These are phyloP conservation scores for Micractinium sp. DNA, from an alignment of 139 green algal genomes.

Conservation along the genomic window DNA sequence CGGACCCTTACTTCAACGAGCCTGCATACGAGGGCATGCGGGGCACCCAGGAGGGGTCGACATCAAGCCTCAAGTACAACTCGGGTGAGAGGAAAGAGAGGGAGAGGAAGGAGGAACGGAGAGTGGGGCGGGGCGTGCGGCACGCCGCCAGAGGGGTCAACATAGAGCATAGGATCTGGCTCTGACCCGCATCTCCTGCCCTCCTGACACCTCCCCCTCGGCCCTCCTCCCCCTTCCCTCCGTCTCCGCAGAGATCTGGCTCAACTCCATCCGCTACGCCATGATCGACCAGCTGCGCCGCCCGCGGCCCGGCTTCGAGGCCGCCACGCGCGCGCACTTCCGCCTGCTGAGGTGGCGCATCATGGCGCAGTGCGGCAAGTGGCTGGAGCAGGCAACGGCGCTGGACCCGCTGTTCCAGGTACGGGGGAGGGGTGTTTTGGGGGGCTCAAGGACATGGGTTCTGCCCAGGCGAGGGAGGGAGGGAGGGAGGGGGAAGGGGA, in stretches of 20 bases:
- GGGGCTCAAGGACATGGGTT: neutral
- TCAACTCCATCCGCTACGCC: conserved; percentile 73
- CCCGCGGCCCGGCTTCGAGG: conserved; percentile 71
- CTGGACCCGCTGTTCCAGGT: conserved; percentile 27
- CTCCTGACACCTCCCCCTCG: neutral
- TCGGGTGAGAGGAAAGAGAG: neutral
- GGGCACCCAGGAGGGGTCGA: conserved; percentile 59
- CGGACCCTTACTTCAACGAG: conserved; percentile 78
- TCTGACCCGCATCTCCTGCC: no score
- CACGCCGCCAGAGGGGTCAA: no score
- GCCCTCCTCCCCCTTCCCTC: neutral
- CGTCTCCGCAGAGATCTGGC: conserved; percentile 46
- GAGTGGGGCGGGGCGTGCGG: no score
- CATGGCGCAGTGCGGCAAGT: conserved; percentile 25
- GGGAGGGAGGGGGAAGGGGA: no score
- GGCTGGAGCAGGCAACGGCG: conserved; percentile 11
- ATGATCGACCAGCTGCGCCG: conserved; percentile 73
- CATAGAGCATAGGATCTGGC: no score
- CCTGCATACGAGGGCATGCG: conserved; percentile 68
- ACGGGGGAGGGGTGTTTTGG: neutral
- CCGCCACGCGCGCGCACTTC: conserved; percentile 34
- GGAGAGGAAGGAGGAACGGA: no score
- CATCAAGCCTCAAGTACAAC: conserved; percentile 67
- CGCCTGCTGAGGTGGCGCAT: conserved; percentile 23
- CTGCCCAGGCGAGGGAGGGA: no score